A percentile compares a stretch with the other conserved stretches of the same genome.
Evolutionary conservation across 257 asterid genomes (phyloP).

Genomic region (Lithospermum erythrorhizon): DNA sequence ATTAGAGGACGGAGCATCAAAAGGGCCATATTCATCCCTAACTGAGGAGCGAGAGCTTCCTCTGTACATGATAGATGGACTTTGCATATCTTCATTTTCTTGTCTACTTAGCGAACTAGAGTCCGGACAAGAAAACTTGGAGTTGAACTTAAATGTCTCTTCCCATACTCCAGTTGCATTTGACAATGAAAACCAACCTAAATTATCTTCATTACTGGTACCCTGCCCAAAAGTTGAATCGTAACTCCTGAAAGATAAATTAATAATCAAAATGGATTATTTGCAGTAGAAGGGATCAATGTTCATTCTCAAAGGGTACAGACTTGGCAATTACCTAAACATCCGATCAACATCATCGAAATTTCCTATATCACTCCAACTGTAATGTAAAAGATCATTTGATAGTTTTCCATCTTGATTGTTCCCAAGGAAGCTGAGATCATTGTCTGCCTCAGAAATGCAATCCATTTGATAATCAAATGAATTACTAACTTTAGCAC

Average conservation of each 20-base stretch:
- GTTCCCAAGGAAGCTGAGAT: slow-evolving; percentile 40
- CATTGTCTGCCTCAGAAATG: slow-evolving; percentile 32
- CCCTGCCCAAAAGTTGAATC: slow-evolving; percentile 80
- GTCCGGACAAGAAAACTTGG: slow-evolving; percentile 37
- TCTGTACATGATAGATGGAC: slow-evolving; percentile 22
- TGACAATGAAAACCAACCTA: slow-evolving; percentile 62
- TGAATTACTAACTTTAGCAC: slow-evolving; percentile 28
- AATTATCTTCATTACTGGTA: slow-evolving; percentile 42
- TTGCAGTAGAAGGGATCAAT: background rate
- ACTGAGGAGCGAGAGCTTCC: slow-evolving; percentile 33
- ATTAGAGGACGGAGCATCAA: slow-evolving; percentile 21
- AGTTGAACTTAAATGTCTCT: slow-evolving; percentile 34
- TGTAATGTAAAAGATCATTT: slow-evolving; percentile 45
- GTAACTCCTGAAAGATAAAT: slow-evolving; percentile 45
- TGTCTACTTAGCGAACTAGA: slow-evolving; percentile 23
- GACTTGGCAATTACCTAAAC: slow-evolving; percentile 47
- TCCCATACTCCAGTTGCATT: slow-evolving; percentile 40
- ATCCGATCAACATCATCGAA: slow-evolving; percentile 83
- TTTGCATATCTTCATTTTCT: slow-evolving; percentile 22
- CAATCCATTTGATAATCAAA: slow-evolving; percentile 40
- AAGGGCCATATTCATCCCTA: slow-evolving; percentile 29
- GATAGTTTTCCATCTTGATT: slow-evolving; percentile 44
- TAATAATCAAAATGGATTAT: slow-evolving; percentile 1
- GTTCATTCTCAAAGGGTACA: slow-evolving; percentile 6
- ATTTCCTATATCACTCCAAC: slow-evolving; percentile 76